These are phyloP conservation scores for Sphaerostilbella broomeana DNA, from an alignment of 2,329 filamentous ascomycete genomes.

Conservation along the genomic window DNA sequence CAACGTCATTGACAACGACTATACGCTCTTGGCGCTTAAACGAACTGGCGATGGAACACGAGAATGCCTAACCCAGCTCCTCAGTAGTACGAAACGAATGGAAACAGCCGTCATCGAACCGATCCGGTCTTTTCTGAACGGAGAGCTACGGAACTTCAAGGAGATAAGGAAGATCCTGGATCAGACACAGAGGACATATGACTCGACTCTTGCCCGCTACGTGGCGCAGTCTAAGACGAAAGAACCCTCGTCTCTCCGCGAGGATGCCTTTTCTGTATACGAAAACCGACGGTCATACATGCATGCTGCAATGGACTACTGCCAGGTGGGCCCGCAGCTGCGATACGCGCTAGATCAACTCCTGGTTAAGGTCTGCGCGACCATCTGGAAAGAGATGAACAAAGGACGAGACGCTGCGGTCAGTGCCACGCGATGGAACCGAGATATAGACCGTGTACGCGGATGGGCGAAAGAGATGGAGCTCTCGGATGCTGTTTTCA, in stretches of 20 bases:
- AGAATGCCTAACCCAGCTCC: conserved; percentile 77
- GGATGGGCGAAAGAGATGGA: conserved; percentile 97
- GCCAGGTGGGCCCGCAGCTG: conserved; percentile 77
- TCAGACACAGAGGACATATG: conserved; percentile 74
- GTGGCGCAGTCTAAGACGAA: conserved; percentile 84
- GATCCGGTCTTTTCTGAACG: conserved; percentile 67
- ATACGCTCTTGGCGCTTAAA: conserved; percentile 80
- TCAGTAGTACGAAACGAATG: conserved; percentile 69
- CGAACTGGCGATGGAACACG: conserved; percentile 77
- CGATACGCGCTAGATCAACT: conserved; percentile 79
- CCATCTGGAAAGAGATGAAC: conserved; percentile 84
- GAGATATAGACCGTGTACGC: conserved; percentile 84
- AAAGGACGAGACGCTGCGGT: conserved; percentile 59
- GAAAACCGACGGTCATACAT: conserved; percentile 87
- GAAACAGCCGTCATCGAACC: conserved; percentile 75
- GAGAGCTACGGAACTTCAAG: conserved; percentile 79
- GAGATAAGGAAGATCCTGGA: conserved; percentile 74
- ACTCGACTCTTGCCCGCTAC: conserved; percentile 74
- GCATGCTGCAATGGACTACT: conserved; percentile 90
- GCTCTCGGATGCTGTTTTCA: conserved; percentile 74
- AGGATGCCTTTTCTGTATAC: conserved; percentile 93
- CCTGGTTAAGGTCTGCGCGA: conserved; percentile 74
- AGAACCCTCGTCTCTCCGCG: conserved; percentile 81
- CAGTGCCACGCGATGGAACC: conserved; percentile 59
- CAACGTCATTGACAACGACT: conserved; percentile 87